A percentile compares a stretch with the other conserved stretches of the same genome.
Conservation (phyloP, 2,329 filamentous ascomycete species). For the Zymoseptoria brevis region DNA sequence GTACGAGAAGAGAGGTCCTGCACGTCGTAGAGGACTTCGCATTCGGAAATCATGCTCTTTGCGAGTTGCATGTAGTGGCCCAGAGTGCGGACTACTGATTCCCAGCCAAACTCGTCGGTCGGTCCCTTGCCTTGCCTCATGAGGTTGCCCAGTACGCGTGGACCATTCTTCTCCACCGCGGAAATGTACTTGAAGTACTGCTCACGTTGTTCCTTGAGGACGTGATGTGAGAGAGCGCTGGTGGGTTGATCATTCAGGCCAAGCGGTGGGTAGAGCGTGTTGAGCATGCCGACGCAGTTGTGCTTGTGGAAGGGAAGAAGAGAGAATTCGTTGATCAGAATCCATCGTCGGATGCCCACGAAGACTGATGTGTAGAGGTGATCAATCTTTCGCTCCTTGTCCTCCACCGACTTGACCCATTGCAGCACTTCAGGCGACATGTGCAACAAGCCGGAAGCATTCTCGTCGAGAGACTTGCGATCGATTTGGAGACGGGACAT, state of each 20-base stretch:
- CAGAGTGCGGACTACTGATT: constrained; percentile 39
- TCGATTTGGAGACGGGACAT: constrained; percentile 47
- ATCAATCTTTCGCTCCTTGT: constrained; percentile 46
- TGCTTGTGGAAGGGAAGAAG: constrained; percentile 55
- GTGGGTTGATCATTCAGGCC: constrained; percentile 42
- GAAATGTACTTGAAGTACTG: constrained; percentile 56
- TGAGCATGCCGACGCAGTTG: constrained; percentile 60
- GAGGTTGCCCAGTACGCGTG: constrained; percentile 44
- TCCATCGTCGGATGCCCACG: constrained; percentile 56
- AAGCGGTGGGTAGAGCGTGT: constrained; percentile 55
- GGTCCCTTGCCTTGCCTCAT: constrained; percentile 45
- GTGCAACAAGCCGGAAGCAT: constrained; percentile 42
- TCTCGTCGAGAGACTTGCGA: constrained; percentile 38
- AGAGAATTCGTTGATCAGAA: constrained; percentile 58
- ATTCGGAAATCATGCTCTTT: constrained; percentile 56
- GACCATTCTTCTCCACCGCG: constrained; percentile 49
- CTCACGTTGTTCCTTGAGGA: constrained; percentile 51
- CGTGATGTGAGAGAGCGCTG: constrained; percentile 43
- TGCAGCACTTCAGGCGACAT: constrained; percentile 47
- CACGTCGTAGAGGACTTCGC: constrained; percentile 41
- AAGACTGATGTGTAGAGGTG: constrained; percentile 54
- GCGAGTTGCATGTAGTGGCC: constrained; percentile 52
- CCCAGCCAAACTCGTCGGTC: constrained; percentile 51
- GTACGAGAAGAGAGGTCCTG: constrained; percentile 27
- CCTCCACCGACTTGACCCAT: constrained; percentile 42